Evolutionary conservation across 1,284 basidiomycete genomes (phyloP), one percentile per base, ranked within the genome.

Genomic region (Pascua guehoae): DNA sequence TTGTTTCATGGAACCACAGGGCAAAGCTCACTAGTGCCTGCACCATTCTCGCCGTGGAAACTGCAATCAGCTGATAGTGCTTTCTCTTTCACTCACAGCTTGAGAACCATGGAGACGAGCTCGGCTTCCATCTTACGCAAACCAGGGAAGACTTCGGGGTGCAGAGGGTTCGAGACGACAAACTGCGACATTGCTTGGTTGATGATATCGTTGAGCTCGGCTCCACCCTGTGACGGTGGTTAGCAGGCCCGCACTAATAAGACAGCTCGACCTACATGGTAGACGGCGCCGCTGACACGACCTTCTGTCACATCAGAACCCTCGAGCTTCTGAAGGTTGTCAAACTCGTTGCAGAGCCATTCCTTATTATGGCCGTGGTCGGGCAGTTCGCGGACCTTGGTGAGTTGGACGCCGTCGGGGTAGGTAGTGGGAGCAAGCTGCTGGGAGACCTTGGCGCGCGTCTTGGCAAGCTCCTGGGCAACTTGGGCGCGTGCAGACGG

Each of bases 71-170:
- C 38, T 49, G 8, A 47, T 16, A 42, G 44, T 10, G n/a, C 12
- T 45, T 75, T 32, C 4, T 32, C 24, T 32, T 32, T 32, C 24
- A 32, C 24, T 66, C 62, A 81, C 79, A 95, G 82, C 57, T 84
- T 82, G 47, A 98, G 81, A 63, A 88, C 89, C 89, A 97, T 97
- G n/a, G 88, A 81, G 45, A 98, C 91, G 47, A 98, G 85, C 73
- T 98, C 94, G 9, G 93, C 88, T 72, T 98, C 95, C 95, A 98
- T 98, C 79, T 96, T 94, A 51, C 95, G 83, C 7, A 98, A 81
- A 0, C 81, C 79, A 0, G 95, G 94, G 79, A 98, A 98, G 40
- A 96, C 87, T 62, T 96, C 93, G 0, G 95, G 93, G 69, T 98
- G 95, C 2, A 98, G 81, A 1, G 95, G 94, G 69, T 98, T 98